Conservation (phyloP, 2,329 filamentous ascomycete genomes). For the Claviceps purpurea region DNA sequence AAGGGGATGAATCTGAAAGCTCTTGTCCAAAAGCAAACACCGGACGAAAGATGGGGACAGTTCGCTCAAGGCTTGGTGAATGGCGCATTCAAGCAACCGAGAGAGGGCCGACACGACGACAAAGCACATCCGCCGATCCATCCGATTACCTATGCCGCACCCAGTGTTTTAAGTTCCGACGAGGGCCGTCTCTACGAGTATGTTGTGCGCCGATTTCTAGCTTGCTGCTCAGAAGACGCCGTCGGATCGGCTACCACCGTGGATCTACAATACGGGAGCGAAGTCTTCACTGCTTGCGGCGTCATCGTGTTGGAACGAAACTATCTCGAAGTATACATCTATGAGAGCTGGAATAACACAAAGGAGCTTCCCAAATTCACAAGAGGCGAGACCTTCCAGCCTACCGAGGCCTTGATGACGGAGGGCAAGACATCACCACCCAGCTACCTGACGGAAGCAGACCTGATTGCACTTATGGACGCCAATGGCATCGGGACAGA, state of each 20-base stretch:
- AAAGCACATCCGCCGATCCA: conserved; percentile 97
- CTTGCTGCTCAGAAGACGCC: conserved; percentile 91
- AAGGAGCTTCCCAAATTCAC: conserved; percentile 68
- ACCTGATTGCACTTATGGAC: conserved; percentile 94
- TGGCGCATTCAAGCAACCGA: conserved; percentile 68
- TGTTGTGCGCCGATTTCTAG: conserved; percentile 78
- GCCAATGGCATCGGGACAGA: conserved; percentile 97
- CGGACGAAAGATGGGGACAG: conserved; percentile 61
- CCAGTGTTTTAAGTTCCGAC: conserved; percentile 47
- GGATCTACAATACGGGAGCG: conserved; percentile 70
- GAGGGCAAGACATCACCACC: conserved; percentile 85
- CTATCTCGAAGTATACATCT: conserved; percentile 89
- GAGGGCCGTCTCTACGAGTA: conserved; percentile 84
- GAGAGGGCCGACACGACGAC: conserved; percentile 79
- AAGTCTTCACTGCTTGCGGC: conserved; percentile 70
- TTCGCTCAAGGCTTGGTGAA: conserved; percentile 66
- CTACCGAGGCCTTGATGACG: conserved; percentile 74
- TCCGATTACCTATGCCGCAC: conserved; percentile 71
- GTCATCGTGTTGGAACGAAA: conserved; percentile 78
- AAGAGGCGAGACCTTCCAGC: conserved; percentile 70
- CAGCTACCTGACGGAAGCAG: conserved; percentile 82
- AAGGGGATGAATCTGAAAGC: conserved; percentile 70
- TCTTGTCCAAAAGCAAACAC: conserved; percentile 72
- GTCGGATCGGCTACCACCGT: conserved; percentile 76
- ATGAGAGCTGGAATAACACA: conserved; percentile 91